Conservation (phyloP, 345 rosid species). For the Nasturtium officinale region DNA sequence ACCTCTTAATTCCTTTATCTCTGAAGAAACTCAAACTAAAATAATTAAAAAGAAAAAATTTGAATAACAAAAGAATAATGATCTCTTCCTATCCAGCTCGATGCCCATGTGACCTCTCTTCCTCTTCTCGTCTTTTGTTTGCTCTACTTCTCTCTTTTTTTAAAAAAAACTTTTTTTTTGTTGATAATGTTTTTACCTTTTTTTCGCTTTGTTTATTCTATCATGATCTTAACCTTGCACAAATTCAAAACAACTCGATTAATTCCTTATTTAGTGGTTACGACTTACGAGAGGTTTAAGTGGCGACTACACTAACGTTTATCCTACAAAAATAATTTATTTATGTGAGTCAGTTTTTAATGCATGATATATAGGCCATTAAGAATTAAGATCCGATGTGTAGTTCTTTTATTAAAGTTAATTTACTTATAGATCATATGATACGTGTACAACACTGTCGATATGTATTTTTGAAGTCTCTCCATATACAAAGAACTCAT, state of each 20-base stretch:
- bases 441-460: slow-evolving; percentile 2
- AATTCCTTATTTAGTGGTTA: background rate
- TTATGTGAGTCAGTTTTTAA: background rate
- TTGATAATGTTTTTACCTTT: background rate
- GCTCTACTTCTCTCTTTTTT: background rate
- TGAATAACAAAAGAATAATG: slow-evolving; percentile 34
- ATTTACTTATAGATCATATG: background rate
- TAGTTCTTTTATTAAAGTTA: background rate
- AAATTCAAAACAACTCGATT: slow-evolving; percentile 15
- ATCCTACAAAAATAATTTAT: background rate
- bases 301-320: background rate
- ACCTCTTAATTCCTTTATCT: slow-evolving; percentile 43
- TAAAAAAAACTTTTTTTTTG: background rate
- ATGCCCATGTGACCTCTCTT: slow-evolving; percentile 44
- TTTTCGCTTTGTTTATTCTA: slow-evolving; percentile 10
- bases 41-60: background rate
- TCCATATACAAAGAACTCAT: background rate
- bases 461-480: background rate
- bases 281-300: background rate
- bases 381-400: background rate
- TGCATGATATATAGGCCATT: background rate
- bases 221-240: slow-evolving; percentile 9
- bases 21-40: slow-evolving; percentile 24
- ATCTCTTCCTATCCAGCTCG: slow-evolving; percentile 43
- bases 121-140: slow-evolving; percentile 22